These are phyloP conservation scores for Candida sakaeoensis DNA, from an alignment of 805 yeast species.

Conservation along the genomic window DNA sequence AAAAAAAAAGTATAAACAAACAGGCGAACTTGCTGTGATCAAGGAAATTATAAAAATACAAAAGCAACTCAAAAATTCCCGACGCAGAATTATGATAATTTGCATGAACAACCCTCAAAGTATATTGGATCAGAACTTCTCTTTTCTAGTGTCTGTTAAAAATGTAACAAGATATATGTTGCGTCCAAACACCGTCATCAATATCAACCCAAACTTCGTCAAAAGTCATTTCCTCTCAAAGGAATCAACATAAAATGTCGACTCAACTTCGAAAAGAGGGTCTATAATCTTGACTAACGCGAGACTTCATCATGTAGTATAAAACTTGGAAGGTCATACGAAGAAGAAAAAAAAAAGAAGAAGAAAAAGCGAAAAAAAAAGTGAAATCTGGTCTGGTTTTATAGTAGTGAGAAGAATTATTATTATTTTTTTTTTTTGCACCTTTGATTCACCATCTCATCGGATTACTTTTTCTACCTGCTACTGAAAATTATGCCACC, in stretches of 20 bases:
- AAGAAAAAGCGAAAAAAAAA: neutral
- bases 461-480: neutral
- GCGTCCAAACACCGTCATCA: slow-evolving; percentile 50
- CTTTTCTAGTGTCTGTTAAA: slow-evolving; percentile 33
- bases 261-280: slow-evolving; percentile 23
- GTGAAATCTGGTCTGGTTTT: neutral
- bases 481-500: slow-evolving; percentile 15
- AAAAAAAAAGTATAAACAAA: no score
- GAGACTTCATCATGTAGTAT: slow-evolving; percentile 58
- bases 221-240: slow-evolving; percentile 29
- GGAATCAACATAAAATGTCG: slow-evolving; percentile 33
- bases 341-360: slow-evolving; percentile 14
- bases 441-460: slow-evolving; percentile 3
- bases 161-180: slow-evolving; percentile 43
- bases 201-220: slow-evolving; percentile 16
- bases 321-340: slow-evolving; percentile 67
- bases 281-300: slow-evolving; percentile 43
- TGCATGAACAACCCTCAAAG: slow-evolving; percentile 1
- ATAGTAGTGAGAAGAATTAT: neutral
- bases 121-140: slow-evolving; percentile 43
- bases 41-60: neutral
- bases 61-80: neutral
- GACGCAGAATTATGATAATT: no score
- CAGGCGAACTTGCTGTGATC: neutral
- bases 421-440: neutral